Evolutionary conservation across 371 early-diverging fungal species (phyloP).

Genomic region (Mucor mucedo): DNA sequence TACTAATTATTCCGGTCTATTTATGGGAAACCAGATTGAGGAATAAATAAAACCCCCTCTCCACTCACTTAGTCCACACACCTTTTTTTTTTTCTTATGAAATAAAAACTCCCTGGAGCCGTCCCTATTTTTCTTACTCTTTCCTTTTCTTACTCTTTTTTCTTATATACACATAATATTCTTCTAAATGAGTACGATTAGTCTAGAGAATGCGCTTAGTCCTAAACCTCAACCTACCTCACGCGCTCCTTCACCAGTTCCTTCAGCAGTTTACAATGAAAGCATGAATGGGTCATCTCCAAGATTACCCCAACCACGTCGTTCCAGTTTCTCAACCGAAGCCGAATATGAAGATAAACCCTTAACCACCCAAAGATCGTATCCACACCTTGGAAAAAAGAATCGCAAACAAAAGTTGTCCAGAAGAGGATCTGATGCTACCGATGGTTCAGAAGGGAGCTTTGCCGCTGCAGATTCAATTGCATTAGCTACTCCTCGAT

Average conservation of each 20-base stretch:
- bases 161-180: neutral
- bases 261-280: constrained; percentile 9
- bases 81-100: neutral
- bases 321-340: constrained; percentile 22
- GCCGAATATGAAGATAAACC: constrained; percentile 10
- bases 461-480: constrained; percentile 82
- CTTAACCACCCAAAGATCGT: constrained; percentile 13
- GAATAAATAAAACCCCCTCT: constrained; percentile 3
- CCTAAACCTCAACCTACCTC: constrained; percentile 11
- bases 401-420: neutral
- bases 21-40: constrained; percentile 5
- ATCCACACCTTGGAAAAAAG: constrained; percentile 11
- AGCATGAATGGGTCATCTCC: constrained; percentile 8
- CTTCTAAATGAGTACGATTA: neutral
- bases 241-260: constrained; percentile 22
- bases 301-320: constrained; percentile 20
- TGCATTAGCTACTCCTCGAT: constrained; percentile 38
- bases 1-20: constrained; percentile 4
- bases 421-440: constrained; percentile 9
- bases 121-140: constrained; percentile 1
- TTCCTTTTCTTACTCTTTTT: constrained; percentile 1
- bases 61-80: neutral
- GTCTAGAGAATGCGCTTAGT: constrained; percentile 11
- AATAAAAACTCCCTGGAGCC: constrained; percentile 12
- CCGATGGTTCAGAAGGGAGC: constrained; percentile 17